Percentiles rank a stretch among this genome's conserved stretches.
These are phyloP conservation scores for Asterionellopsis glacialis DNA, from an alignment of 108 stramenopile genomes.

Conservation along the genomic window DNA sequence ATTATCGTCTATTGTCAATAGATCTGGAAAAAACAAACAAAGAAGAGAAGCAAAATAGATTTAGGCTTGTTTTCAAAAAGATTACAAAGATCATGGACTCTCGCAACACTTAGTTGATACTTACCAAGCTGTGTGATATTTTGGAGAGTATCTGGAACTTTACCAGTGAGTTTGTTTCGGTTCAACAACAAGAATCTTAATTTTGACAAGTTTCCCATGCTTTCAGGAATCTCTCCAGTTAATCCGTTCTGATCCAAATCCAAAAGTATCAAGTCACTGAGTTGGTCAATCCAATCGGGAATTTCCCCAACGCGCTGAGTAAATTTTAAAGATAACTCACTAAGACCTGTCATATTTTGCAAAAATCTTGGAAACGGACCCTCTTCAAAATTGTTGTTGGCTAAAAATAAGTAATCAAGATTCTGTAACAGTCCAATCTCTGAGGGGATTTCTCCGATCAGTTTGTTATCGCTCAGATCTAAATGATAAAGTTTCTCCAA, in stretches of 20 bases:
- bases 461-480: conserved; percentile 35
- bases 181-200: conserved; percentile 32
- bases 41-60: not conserved
- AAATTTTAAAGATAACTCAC: conserved; percentile 23
- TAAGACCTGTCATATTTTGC: conserved; percentile 3
- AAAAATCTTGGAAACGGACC: conserved; percentile 12
- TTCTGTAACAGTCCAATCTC: conserved; percentile 14
- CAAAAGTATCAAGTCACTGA: conserved; percentile 14
- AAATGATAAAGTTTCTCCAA: conserved; percentile 16
- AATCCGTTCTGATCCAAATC: conserved; percentile 21
- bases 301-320: conserved; percentile 13
- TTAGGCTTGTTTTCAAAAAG: not conserved
- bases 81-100: not conserved
- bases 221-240: conserved; percentile 10
- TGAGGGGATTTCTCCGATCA: conserved; percentile 24
- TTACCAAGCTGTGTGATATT: not conserved
- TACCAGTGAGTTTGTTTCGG: conserved; percentile 17
- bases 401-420: conserved; percentile 27
- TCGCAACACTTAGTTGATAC: not conserved
- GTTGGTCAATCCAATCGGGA: conserved; percentile 24
- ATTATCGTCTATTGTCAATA: conserved; percentile 37
- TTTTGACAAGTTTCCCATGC: conserved; percentile 24
- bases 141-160: conserved; percentile 3
- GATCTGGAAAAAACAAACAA: conserved; percentile 10
- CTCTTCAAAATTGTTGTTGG: conserved; percentile 33